A percentile compares a stretch with the other conserved stretches of the same genome.
phyloP scores from a whole-genome alignment of 2,329 filamentous ascomycete species.

The Plenodomus biglobosus region DNA sequence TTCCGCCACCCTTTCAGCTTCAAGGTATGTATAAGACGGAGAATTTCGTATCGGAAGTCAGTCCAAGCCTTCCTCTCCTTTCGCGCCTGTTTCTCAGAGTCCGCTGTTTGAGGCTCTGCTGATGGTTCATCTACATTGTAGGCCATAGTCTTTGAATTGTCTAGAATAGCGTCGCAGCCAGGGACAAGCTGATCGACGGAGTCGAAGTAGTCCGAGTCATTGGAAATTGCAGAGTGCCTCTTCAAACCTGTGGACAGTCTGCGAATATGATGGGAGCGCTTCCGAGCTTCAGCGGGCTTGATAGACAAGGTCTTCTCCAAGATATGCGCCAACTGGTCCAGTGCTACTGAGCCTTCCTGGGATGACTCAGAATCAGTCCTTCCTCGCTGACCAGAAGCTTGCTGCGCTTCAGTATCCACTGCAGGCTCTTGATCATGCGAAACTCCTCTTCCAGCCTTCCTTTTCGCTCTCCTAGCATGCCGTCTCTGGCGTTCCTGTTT shows the following conservation, averaged over 20 bases:
- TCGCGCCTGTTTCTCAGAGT: conserved; percentile 49
- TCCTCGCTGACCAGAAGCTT: conserved; percentile 40
- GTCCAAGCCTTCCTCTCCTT: conserved; percentile 78
- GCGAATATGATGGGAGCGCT: conserved; percentile 29
- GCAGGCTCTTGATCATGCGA: conserved; percentile 3
- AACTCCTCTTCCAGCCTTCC: conserved; percentile 52
- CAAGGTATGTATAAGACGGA: conserved; percentile 85
- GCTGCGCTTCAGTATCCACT: conserved; percentile 7
- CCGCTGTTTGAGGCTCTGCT: conserved; percentile 50
- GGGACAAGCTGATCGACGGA: conserved; percentile 78
- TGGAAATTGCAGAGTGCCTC: conserved; percentile 60
- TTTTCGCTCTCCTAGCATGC: conserved; percentile 56
- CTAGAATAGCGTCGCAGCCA: conserved; percentile 77
- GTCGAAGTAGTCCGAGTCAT: conserved; percentile 83
- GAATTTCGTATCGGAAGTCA: conserved; percentile 88
- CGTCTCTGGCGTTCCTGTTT: conserved; percentile 74
- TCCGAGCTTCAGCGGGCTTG: conserved; percentile 37
- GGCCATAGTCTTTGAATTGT: conserved; percentile 85
- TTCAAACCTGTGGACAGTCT: conserved; percentile 41
- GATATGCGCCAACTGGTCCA: conserved; percentile 81
- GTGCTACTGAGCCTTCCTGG: conserved; percentile 64
- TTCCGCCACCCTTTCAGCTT: conserved; percentile 88
- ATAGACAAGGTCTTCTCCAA: conserved; percentile 65
- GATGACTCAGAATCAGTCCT: conserved; percentile 62
- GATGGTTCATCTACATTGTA: conserved; percentile 64